A percentile compares a stretch with the other conserved stretches of the same genome.
Conservation (phyloP, 192 early-diverging fungal species). For the Neocallimastix lanati region DNA sequence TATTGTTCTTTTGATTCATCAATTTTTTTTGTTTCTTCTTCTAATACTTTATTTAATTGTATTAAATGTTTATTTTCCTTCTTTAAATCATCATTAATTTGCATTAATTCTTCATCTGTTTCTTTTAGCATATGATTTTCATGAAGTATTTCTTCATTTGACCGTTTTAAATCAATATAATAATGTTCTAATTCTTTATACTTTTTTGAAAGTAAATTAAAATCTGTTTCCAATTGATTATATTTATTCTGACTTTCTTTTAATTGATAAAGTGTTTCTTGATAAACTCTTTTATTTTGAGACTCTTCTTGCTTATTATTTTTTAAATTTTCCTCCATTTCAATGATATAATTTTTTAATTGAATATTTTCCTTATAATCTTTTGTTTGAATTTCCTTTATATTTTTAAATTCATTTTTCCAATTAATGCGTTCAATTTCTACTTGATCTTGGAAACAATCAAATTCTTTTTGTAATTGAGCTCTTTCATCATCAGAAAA, state of each 20-base stretch:
- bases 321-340: not conserved
- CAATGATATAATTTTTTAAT: not conserved
- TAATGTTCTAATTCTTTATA: not conserved
- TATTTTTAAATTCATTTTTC: not conserved
- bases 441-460: not conserved
- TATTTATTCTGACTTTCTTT: not conserved
- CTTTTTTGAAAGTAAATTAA: not conserved
- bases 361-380: not conserved
- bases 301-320: not conserved
- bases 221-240: not conserved
- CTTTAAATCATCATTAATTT: not conserved
- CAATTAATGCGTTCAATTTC: not conserved
- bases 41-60: not conserved
- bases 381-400: not conserved
- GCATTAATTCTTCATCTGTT: not conserved
- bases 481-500: not conserved
- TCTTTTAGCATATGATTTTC: not conserved
- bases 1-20: not conserved
- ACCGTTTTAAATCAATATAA: not conserved
- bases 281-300: not conserved
- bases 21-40: not conserved
- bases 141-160: not conserved
- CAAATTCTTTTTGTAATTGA: not conserved
- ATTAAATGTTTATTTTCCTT: not conserved
- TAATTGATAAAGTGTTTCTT: not conserved